Percentiles rank a stretch among this genome's conserved stretches.
phyloP scores from a whole-genome alignment of 257 asterid genomes.

The Apocynum venetum region DNA sequence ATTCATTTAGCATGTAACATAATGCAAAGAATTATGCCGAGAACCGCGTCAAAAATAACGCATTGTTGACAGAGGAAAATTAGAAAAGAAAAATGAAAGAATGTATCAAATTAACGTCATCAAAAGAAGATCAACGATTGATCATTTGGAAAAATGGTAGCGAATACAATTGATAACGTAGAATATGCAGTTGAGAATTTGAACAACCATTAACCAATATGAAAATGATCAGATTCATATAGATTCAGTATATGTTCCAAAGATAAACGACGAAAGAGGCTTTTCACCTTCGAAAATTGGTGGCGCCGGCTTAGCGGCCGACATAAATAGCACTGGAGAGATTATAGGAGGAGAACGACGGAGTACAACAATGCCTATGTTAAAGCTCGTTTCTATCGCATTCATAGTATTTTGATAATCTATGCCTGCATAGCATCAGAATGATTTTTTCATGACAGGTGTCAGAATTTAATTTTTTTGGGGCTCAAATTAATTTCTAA shows the following conservation, averaged over 20 bases:
- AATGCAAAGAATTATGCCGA: background rate
- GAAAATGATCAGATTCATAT: background rate
- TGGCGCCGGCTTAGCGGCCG: conserved; percentile 8
- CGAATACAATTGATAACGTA: background rate
- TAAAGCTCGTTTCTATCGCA: background rate
- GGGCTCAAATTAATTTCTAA: too few relatives aligned
- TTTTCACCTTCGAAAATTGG: background rate
- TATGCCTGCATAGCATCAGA: too few relatives aligned
- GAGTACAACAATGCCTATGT: background rate
- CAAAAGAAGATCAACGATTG: background rate
- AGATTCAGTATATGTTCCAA: background rate
- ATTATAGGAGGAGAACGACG: background rate
- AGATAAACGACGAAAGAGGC: background rate
- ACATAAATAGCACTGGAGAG: background rate
- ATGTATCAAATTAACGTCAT: background rate
- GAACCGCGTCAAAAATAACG: background rate
- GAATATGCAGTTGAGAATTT: background rate
- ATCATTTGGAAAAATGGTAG: background rate
- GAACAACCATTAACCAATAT: background rate
- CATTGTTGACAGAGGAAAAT: background rate
- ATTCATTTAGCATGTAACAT: background rate
- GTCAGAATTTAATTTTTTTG: too few relatives aligned
- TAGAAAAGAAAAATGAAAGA: background rate
- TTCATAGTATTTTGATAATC: too few relatives aligned
- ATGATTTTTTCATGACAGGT: too few relatives aligned